A percentile compares a stretch with the other conserved stretches of the same genome.
Conservation (phyloP, 2,329 filamentous ascomycete genomes). For the Sarocladium oryzae region DNA sequence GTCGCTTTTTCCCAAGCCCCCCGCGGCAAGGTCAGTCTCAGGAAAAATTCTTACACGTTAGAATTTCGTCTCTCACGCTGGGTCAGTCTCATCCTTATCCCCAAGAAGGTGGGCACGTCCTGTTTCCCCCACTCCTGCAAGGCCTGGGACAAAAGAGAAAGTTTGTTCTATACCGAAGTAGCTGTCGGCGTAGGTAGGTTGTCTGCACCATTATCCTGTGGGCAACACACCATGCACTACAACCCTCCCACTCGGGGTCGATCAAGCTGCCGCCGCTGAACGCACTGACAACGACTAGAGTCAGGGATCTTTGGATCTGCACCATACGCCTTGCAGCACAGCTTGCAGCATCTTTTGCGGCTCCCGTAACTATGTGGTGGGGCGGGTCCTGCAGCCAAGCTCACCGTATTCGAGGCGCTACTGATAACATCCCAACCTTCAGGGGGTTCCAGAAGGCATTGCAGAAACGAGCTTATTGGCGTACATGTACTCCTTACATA, state of each 20-base stretch:
- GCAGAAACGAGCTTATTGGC: constrained; percentile 3
- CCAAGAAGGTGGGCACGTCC: neutral
- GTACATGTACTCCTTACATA: neutral
- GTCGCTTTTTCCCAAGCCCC: neutral
- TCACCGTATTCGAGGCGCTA: neutral
- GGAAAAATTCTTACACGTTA: neutral
- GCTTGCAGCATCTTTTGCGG: constrained; percentile 1
- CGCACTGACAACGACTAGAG: neutral
- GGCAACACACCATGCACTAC: neutral
- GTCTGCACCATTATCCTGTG: neutral
- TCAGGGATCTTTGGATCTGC: constrained; percentile 7
- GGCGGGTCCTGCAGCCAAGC: constrained; percentile 3
- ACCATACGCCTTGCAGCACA: neutral
- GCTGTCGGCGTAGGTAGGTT: no score
- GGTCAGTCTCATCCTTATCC: neutral
- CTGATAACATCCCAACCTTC: neutral
- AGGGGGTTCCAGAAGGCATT: constrained; percentile 5
- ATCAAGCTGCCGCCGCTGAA: neutral
- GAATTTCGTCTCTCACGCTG: neutral
- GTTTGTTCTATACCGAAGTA: neutral
- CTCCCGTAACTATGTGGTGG: neutral
- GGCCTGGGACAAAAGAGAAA: neutral
- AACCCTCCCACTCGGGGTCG: neutral
- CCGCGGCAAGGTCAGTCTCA: neutral
- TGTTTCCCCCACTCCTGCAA: neutral